Evolutionary conservation across 768 basidiomycete species (phyloP), one percentile per base, ranked within the genome.

Genomic region (Cystobasidiopsis lactophilus): DNA sequence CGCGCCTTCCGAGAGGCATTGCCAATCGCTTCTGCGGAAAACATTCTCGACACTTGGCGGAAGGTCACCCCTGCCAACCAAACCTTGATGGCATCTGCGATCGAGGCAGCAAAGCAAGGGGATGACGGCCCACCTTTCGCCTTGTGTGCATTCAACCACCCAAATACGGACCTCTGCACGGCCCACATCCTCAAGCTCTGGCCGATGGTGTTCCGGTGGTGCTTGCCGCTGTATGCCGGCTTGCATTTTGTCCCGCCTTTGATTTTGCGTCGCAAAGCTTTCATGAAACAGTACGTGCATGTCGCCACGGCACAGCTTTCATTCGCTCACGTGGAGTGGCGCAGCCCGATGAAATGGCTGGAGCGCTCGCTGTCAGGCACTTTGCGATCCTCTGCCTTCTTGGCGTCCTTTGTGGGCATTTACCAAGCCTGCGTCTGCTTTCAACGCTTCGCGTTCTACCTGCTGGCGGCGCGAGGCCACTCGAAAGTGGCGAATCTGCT

Each of bases 231-330:
- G 18, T 96, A 96, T 60, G 79, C 83, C 21, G 86, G 85, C 0
- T 67, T 96, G 30, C 91, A 95, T 65, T 74, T 93, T 54, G 75
- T 93, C 27, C 89, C 91, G 1, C 73, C 79, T 44, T 68, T 95
- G 11, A 69, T 93, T 3, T 85, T 96, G 66, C 82, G 84, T 60
- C 71, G 80, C 37, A 71, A 73, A 24, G 66, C 70, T 0, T 82
- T 91, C 64, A 61, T 73, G 46, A 70, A 73, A 40, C 75, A 78
- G 59, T 59, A 5, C 31, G 56, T 24, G 13, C 26, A 18, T 21
- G 23, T 26, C 30, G 5, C 27, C 35, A n/a, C 23, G 3, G 1
- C 19, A 29, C 9, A 23, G 11, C 5, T 40, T 41, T 50, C 21
- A 29, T n/a, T 37, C 26, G 23, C 3, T 11, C 10, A 19, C 40